Evolutionary conservation across 176 grass and related monocot genomes (phyloP), one percentile per base, ranked within the genome.

Genomic region (Tillandsia leiboldiana): DNA sequence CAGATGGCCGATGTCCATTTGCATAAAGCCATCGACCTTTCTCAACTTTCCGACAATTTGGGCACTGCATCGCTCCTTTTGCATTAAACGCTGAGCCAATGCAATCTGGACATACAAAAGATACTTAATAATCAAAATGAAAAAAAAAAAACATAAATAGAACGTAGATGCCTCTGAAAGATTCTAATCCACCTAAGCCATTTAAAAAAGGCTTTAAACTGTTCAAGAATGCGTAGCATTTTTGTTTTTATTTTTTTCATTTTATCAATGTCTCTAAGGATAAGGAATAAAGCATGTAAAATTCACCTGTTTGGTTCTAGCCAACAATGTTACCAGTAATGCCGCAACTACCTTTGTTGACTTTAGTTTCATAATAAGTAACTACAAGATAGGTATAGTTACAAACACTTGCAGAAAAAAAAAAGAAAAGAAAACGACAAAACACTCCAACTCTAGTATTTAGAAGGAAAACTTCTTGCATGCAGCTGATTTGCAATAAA

Each of bases 51-150:
- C 91, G 75, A 81, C 91, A 95, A 67, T 95, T 95, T 33, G 91
- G 91, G 78, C 91, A 95, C 66, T 95, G 91, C 91, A 95, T 95
- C 50, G 74, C 67, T 18, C 91, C 91, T 83, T 99, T 99, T 73
- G 87, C 89, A 86, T 99, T 99, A 84, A 99, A 99, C 78, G 94
- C 94, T 1, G 94, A 99, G 28, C 94, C 94, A 72, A 93, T 99
- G 85, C 94, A 99, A 70, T 99, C 94, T 99, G 81, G 22, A 68
- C 48, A 75, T 48, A 33, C 24, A 71, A 74, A 63, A 74, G 64
- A 62, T 1, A 28, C 12, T 42, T 20, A 70, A 9, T 15, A 63
- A 8, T 9, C 23, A 63, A 14, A 23, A 28, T 4, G 47, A 42
- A 24, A 50, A 10, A 11, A 66, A 12, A 12, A 66, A 26, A 42